A percentile compares a stretch with the other conserved stretches of the same genome.
phyloP scores from a whole-genome alignment of 2,329 filamentous ascomycete genomes.

The Fusarium sp. region DNA sequence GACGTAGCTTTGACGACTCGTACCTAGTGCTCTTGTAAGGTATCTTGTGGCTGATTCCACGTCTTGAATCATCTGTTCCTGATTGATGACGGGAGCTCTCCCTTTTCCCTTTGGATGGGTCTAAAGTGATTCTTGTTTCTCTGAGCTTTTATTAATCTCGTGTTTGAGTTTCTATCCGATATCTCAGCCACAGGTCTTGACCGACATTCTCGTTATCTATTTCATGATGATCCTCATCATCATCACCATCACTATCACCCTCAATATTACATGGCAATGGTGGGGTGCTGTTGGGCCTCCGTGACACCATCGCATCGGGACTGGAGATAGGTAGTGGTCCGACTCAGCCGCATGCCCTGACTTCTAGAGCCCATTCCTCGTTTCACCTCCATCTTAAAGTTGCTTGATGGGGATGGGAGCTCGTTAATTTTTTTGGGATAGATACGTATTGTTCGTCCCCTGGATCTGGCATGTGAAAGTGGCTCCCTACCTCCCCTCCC shows the following conservation, averaged over 20 bases:
- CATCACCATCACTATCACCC: not conserved
- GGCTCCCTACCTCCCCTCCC: constrained; percentile 22
- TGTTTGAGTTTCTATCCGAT: not conserved
- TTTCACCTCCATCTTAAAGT: constrained; percentile 20
- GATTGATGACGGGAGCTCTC: constrained; percentile 14
- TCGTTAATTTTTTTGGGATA: constrained; percentile 6
- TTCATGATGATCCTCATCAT: constrained; percentile 1
- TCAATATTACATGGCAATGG: constrained; percentile 7
- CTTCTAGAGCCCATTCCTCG: constrained; percentile 29
- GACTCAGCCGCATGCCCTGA: constrained; percentile 45
- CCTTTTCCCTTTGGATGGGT: constrained; percentile 5
- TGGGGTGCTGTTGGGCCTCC: constrained; percentile 44
- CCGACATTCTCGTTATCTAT: constrained; percentile 2
- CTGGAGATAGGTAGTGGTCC: constrained; percentile 37
- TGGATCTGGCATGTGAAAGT: constrained; percentile 53
- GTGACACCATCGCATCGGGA: constrained; percentile 45
- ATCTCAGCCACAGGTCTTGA: constrained; percentile 7
- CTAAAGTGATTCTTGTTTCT: constrained; percentile 1
- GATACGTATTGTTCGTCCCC: constrained; percentile 7
- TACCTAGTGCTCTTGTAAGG: not conserved
- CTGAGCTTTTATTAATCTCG: not conserved
- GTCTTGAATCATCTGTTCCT: constrained; percentile 29
- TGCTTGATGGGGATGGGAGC: constrained; percentile 1
- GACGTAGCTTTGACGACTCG: constrained; percentile 10
- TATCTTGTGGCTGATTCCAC: constrained; percentile 31